phyloP scores from a whole-genome alignment of 768 basidiomycete genomes.

The Paxillus involutus region DNA sequence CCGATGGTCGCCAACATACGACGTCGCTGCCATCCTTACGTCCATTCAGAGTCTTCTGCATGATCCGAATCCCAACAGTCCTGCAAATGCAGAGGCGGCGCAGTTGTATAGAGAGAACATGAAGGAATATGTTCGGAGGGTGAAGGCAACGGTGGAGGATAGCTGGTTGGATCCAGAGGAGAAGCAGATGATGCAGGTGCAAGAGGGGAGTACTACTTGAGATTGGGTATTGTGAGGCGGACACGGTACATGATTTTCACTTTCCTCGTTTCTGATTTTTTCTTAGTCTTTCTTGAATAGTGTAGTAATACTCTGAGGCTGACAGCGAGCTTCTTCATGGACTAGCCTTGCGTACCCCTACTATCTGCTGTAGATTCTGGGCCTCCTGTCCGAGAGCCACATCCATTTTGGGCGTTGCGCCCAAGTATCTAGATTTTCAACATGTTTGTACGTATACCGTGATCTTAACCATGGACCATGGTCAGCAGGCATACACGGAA shows the following conservation, averaged over 20 bases:
- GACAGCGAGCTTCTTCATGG: background rate
- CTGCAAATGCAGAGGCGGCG: conserved; percentile 97
- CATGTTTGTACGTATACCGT: too few relatives aligned
- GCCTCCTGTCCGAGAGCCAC: too few relatives aligned
- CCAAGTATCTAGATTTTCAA: too few relatives aligned
- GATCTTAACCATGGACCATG: too few relatives aligned
- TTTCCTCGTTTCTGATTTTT: background rate
- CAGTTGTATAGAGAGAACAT: conserved; percentile 96
- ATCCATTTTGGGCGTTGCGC: too few relatives aligned
- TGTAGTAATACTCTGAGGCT: background rate
- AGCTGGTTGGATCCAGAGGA: conserved; percentile 88
- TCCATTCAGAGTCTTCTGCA: conserved; percentile 94
- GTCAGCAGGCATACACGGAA: too few relatives aligned
- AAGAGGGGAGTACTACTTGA: conserved; percentile 14
- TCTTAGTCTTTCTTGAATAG: conserved; percentile 7
- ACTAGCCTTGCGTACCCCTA: too few relatives aligned
- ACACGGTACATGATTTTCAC: background rate
- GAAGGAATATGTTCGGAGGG: conserved; percentile 95
- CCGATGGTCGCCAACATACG: conserved; percentile 98
- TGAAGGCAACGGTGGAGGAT: conserved; percentile 92
- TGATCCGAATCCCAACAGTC: conserved; percentile 98
- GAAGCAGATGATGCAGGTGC: conserved; percentile 55
- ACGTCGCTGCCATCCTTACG: conserved; percentile 97
- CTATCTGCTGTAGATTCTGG: background rate
- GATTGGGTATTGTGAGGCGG: background rate